Evolutionary conservation across 108 stramenopile genomes (phyloP).

Genomic region (Skeletonema costatum): DNA sequence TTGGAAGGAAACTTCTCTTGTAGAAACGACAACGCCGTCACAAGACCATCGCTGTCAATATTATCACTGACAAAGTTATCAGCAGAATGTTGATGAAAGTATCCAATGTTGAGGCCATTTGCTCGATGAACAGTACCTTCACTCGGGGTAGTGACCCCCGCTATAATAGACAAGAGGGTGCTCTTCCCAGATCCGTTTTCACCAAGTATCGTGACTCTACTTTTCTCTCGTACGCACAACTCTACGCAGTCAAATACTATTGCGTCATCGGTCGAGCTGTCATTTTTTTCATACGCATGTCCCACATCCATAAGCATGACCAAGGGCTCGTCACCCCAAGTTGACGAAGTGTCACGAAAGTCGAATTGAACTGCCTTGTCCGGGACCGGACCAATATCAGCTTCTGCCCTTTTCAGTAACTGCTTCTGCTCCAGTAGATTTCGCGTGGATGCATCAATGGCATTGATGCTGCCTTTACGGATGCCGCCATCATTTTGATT

Average conservation of each 20-base stretch:
- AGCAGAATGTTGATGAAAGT: constrained; percentile 84
- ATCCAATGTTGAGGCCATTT: constrained; percentile 72
- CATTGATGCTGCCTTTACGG: constrained; percentile 56
- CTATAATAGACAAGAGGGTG: constrained; percentile 87
- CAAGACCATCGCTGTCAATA: constrained; percentile 7
- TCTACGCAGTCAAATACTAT: constrained; percentile 79
- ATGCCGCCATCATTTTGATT: constrained; percentile 66
- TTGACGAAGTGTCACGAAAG: constrained; percentile 48
- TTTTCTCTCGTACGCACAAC: constrained; percentile 69
- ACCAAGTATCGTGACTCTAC: constrained; percentile 72
- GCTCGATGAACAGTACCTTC: constrained; percentile 84
- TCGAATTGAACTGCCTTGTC: constrained; percentile 83
- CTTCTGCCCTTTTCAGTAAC: constrained; percentile 53
- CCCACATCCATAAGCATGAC: constrained; percentile 73
- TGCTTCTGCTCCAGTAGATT: constrained; percentile 50
- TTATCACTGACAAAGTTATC: constrained; percentile 63
- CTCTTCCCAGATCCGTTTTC: constrained; percentile 90
- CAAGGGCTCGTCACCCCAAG: constrained; percentile 75
- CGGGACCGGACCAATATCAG: constrained; percentile 51
- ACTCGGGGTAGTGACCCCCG: constrained; percentile 73
- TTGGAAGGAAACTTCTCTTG: constrained; percentile 52
- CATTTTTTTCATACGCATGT: constrained; percentile 35
- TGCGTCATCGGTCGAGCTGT: constrained; percentile 5
- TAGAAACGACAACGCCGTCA: constrained; percentile 55
- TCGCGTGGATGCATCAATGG: constrained; percentile 52